Base-by-base conservation (phyloP, 257 asterid species). In the Linaria vulgaris region DNA sequence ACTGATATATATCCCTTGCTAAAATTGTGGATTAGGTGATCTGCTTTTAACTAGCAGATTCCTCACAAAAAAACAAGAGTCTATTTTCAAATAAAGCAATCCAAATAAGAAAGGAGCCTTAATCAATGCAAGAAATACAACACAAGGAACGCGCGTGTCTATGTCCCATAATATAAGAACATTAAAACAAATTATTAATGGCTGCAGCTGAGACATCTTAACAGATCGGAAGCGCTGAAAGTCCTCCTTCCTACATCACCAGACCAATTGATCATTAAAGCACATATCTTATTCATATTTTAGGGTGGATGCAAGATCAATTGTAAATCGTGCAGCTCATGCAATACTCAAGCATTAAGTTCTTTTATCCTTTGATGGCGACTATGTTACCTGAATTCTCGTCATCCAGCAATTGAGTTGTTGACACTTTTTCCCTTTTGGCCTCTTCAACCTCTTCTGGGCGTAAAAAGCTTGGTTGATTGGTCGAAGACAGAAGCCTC, bases 401-500 rank as follows among this genome's bases (percentile, higher is more conserved):
- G 41, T 60, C 73, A 49, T 65, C 69, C 27, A 76, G 43, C 66
- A 68, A 9, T 54, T 54, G 63, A 15, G 74, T 48, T 52, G 69
- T 54, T 17, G 70, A 67, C 34, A 10, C 69, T 59, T 22, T 46
- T 59, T 60, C 69, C 37, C 27, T 62, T 63, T 52, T 47, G 31
- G 43, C 61, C 39, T 56, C 72, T 19, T 63, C 64, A 11, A 51
- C 31, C 0, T 61, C 70, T 68, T 78, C 73, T 17, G 75, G 71
- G 16, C 67, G 68, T 61, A 78, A 66, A 76, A 85, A 85, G 73
- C 94, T 85, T 21, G 94, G 94, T 61, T 85, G 94, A 59, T 85
- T 85, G 45, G 92, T 85, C 43, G 92, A 85, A 30, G 92, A 78
- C n/a, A 85, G 85, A 74, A 85, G 88, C 72, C 92, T 82, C 1